Conservation (phyloP, 2,329 filamentous ascomycete species). For the Alternaria gansuensis region DNA sequence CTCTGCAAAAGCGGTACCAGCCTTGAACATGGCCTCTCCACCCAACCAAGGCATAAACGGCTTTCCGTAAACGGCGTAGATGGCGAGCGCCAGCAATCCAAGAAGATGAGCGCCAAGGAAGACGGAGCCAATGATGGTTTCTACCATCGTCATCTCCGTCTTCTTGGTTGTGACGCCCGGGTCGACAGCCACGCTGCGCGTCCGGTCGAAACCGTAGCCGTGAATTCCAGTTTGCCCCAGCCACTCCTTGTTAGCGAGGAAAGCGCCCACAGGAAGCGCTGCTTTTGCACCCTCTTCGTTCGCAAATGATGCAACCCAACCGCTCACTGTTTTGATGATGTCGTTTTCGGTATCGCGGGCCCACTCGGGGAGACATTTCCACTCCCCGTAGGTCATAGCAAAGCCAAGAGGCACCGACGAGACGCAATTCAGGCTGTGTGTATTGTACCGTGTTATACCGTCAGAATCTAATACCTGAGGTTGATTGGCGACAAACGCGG, state of each 20-base stretch:
- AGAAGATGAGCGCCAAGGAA: conserved; percentile 3
- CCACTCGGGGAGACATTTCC: not conserved
- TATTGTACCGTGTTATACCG: too few species aligned
- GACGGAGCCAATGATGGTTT: conserved; percentile 3
- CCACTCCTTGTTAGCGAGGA: conserved; percentile 8
- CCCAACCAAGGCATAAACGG: conserved; percentile 4
- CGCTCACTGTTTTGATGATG: not conserved
- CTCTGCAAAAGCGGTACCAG: not conserved
- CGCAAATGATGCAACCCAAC: not conserved
- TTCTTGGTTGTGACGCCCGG: not conserved
- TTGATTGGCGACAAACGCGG: not conserved
- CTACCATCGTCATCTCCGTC: not conserved
- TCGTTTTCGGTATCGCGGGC: not conserved
- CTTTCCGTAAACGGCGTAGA: not conserved
- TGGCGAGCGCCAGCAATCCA: not conserved
- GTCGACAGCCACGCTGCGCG: not conserved
- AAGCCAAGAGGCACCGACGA: not conserved
- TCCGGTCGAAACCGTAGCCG: not conserved
- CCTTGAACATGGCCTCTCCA: not conserved
- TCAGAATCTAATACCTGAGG: not conserved
- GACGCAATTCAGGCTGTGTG: not conserved
- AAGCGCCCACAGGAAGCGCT: conserved; percentile 2
- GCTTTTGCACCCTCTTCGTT: not conserved
- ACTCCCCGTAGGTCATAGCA: not conserved
- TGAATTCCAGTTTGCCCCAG: not conserved